Conservation (phyloP, 352 stramenopile species). For the Globisporangium irregulare region DNA sequence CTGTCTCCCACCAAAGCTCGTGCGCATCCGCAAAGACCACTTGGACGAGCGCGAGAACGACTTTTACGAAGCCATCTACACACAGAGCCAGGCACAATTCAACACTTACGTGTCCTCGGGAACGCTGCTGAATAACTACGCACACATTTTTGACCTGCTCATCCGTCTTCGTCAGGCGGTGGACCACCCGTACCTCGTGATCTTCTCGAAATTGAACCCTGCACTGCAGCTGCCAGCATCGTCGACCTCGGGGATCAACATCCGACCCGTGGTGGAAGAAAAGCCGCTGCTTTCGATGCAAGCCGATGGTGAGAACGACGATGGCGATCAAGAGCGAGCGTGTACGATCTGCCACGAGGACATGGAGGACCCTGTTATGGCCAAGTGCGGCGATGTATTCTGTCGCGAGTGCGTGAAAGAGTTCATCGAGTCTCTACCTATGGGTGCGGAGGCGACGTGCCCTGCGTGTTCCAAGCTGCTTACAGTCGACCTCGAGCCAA, state of each 20-base stretch:
- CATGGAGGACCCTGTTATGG: slow-evolving; percentile 84
- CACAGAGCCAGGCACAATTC: slow-evolving; percentile 96
- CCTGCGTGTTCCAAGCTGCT: slow-evolving; percentile 80
- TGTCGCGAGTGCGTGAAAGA: slow-evolving; percentile 87
- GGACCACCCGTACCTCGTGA: slow-evolving; percentile 98
- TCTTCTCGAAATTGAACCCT: slow-evolving; percentile 87
- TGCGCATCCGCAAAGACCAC: slow-evolving; percentile 82
- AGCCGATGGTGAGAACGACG: slow-evolving; percentile 19
- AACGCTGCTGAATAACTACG: slow-evolving; percentile 99
- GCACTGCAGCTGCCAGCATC: slow-evolving; percentile 58
- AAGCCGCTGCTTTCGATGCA: slow-evolving; percentile 44
- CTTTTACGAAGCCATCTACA: slow-evolving; percentile 99
- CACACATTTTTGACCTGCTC: slow-evolving; percentile 98
- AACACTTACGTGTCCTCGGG: slow-evolving; percentile 97
- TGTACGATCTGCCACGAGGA: slow-evolving; percentile 95
- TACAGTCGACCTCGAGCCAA: slow-evolving; percentile 74
- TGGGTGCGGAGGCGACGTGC: slow-evolving; percentile 59
- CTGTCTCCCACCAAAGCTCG: slow-evolving; percentile 82
- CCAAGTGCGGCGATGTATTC: slow-evolving; percentile 91
- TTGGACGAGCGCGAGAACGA: slow-evolving; percentile 94
- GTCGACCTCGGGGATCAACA: slow-evolving; percentile 14
- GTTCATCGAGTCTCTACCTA: slow-evolving; percentile 71
- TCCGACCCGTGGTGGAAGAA: slow-evolving; percentile 55
- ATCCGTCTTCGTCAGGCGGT: slow-evolving; percentile 97
- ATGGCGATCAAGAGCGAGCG: slow-evolving; percentile 20